Evolutionary conservation across 202 grass and related monocot species (phyloP), one percentile per base, ranked within the genome.

Genomic region (Panicum virgatum): DNA sequence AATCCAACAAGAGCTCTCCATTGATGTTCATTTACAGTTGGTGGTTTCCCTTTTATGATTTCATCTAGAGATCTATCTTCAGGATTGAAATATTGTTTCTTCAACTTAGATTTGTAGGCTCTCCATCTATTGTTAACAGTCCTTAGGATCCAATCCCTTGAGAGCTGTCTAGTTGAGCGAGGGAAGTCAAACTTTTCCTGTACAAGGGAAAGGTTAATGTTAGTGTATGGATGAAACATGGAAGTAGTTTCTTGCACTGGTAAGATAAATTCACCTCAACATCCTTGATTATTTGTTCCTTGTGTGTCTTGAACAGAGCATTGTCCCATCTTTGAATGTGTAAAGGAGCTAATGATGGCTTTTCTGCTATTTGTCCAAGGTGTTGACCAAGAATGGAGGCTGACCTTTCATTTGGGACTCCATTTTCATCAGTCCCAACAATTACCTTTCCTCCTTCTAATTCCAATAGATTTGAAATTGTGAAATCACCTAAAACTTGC

Each of bases 241-340:
- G 1, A 18, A 14, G 15, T 32, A 34, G n/a, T 9, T 62, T 0
- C 14, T 36, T 63, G n/a, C n/a, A n/a, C n/a, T n/a, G 1, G 5
- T 12, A 5, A 32, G 10, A 56, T 40, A n/a, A 12, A 37, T 12
- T 20, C 54, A 73, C 40, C 51, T 72, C 67, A 5, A 72, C 56
- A 39, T 72, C 12, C 0, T 6, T 62, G 12, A 72, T 39, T 9
- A 62, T 72, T 18, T 1, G 30, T 44, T 16, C 0, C 12, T 81
- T 15, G 12, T 48, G 46, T 12, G 46, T 48, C 1, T 48, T 48
- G 46, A 48, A 48, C 46, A 48, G 14, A 48, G 46, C 4, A 60
- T 44, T 27, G 9, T 69, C 77, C 50, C 50, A 80, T 43, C 23
- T 80, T 15, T 37, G 46, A 54, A 69, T 59, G 51, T 81, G 10